Evolutionary conservation across 495 filamentous ascomycete genomes (phyloP).

Genomic region (Neurospora sp.): DNA sequence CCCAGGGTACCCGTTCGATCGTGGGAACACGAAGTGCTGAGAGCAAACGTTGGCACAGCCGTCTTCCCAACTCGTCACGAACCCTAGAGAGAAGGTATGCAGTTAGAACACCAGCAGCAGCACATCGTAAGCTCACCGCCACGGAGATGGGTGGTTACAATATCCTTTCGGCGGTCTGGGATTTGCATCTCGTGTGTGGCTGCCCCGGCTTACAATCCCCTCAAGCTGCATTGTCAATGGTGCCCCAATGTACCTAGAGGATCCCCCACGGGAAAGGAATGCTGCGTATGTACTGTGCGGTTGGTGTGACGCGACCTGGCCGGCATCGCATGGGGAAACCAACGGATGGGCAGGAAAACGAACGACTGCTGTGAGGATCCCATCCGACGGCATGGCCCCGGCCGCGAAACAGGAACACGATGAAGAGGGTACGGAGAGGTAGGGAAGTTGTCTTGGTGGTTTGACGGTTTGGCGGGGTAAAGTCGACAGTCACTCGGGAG

Average conservation of each 20-base stretch:
- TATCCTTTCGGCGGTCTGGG: neutral
- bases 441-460: neutral
- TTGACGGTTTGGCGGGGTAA: neutral
- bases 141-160: neutral
- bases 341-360: neutral
- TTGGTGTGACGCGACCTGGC: neutral
- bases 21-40: neutral
- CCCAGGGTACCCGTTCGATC: neutral
- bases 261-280: neutral
- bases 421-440: neutral
- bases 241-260: neutral
- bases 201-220: neutral
- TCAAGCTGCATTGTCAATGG: neutral
- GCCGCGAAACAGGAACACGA: neutral
- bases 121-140: neutral
- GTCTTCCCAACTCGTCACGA: neutral
- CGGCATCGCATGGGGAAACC: neutral
- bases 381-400: neutral
- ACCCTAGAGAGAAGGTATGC: neutral
- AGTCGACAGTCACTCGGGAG: neutral
- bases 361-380: neutral
- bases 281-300: neutral
- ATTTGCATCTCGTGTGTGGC: neutral
- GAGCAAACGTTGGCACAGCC: neutral
- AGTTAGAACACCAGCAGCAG: neutral